These are phyloP conservation scores for Populus euphratica DNA, from an alignment of 345 rosid genomes.

Conservation along the genomic window DNA sequence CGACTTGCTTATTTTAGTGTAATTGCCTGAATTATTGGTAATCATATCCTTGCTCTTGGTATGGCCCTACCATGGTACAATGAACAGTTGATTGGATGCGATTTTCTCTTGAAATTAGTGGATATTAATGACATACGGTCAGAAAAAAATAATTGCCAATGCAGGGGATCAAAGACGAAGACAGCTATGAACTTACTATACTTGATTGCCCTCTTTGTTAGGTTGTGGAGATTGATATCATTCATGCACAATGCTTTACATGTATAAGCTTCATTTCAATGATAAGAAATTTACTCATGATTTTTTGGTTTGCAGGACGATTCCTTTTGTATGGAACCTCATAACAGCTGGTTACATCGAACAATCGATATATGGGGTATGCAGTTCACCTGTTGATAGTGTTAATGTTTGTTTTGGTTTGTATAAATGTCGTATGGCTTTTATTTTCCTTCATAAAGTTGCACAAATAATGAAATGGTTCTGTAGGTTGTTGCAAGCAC, in stretches of 20 bases:
- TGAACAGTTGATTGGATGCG: not conserved
- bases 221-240: not conserved
- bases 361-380: constrained; percentile 79
- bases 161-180: not conserved
- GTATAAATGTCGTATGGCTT: constrained; percentile 1
- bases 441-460: constrained; percentile 1
- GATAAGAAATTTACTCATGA: not conserved
- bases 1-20: not conserved
- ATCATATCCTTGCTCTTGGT: not conserved
- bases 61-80: not conserved
- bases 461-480: constrained; percentile 13
- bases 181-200: not conserved
- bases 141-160: not conserved
- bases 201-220: not conserved
- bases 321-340: constrained; percentile 97
- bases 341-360: constrained; percentile 88
- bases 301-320: constrained; percentile 53
- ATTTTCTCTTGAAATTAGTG: not conserved
- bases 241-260: not conserved
- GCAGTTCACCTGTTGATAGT: constrained; percentile 11
- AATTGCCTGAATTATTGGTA: not conserved
- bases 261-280: not conserved
- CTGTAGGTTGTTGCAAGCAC: constrained; percentile 63
- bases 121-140: not conserved
- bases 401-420: not conserved